Evolutionary conservation across 345 rosid species (phyloP), one percentile per base, ranked within the genome.

Genomic region (Balakata baccata): DNA sequence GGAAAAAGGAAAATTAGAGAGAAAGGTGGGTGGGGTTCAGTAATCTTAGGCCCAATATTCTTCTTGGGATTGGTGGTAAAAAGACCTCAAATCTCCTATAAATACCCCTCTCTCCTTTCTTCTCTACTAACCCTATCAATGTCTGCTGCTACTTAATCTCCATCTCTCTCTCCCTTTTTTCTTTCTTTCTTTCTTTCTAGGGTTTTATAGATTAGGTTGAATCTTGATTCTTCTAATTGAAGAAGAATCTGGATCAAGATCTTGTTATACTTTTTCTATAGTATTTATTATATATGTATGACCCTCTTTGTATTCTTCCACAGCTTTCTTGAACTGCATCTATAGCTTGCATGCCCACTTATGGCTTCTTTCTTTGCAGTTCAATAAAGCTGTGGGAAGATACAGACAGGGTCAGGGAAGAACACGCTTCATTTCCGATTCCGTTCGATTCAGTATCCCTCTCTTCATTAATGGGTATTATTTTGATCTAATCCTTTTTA

Each of bases 251-350:
- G n/a, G 45, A 43, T 52, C 23, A 8, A 5, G 11, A 7, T 9
- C 8, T 34, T 34, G 38, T 64, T 45, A 1, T 64, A 1, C 2
- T 29, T 2, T 29, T 29, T 29, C 2, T 29, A 29, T 29, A 29
- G 34, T 29, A 29, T 29, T 29, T 29, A 29, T 29, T 17, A 43
- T 45, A 64, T 46, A 0, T 41, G 57, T 0, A 84, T 91, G 98
- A 73, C 79, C 60, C 90, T 93, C 84, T 89, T 81, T 84, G 89
- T 91, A 87, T 89, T 88, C 85, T 91, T 94, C 98, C 97, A 94
- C 98, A 94, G 98, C 98, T 94, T 94, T 94, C 98, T 94, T 94
- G 97, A 94, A 94, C 98, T 89, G 98, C 97, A 79, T 74, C 81
- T 74, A 5, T 53, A 9, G 17, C 39, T 41, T 74, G 76, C 73